phyloP scores from a whole-genome alignment of 306 rosid species.

The Prosopis cineraria region DNA sequence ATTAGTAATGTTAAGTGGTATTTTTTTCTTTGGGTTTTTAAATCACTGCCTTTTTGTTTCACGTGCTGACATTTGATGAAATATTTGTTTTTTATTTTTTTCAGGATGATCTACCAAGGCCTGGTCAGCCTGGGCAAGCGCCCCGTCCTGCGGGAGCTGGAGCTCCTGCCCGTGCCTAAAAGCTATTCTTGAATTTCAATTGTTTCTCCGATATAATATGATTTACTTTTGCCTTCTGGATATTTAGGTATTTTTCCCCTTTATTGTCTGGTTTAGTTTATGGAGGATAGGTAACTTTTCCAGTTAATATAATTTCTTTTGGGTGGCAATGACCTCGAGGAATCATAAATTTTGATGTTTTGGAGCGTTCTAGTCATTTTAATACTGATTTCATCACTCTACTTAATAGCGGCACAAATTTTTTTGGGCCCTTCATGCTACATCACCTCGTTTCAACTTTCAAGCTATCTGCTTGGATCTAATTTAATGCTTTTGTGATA shows the following conservation, averaged over 20 bases:
- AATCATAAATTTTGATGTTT: background rate
- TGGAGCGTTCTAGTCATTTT: background rate
- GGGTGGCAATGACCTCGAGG: constrained; percentile 1
- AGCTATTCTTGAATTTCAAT: background rate
- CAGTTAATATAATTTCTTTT: constrained; percentile 8
- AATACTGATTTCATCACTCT: background rate
- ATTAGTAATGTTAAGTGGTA: background rate
- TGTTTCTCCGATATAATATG: background rate
- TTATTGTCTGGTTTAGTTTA: background rate
- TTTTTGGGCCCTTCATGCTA: background rate
- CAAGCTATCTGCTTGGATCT: background rate
- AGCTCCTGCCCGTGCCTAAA: constrained; percentile 53
- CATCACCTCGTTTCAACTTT: background rate
- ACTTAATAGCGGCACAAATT: background rate
- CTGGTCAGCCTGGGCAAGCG: constrained; percentile 71
- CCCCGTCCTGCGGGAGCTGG: constrained; percentile 64
- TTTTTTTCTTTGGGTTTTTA: background rate
- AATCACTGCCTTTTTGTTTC: background rate
- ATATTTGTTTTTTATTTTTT: constrained; percentile 30
- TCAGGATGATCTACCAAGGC: constrained; percentile 71
- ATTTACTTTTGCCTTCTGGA: background rate
- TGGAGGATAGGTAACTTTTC: background rate
- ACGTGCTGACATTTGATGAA: background rate
- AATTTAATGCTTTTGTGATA: no score
- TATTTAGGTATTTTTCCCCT: background rate